Base-by-base conservation (phyloP, 2,329 filamentous ascomycete species). In the Phyllosticta ampelicida region DNA sequence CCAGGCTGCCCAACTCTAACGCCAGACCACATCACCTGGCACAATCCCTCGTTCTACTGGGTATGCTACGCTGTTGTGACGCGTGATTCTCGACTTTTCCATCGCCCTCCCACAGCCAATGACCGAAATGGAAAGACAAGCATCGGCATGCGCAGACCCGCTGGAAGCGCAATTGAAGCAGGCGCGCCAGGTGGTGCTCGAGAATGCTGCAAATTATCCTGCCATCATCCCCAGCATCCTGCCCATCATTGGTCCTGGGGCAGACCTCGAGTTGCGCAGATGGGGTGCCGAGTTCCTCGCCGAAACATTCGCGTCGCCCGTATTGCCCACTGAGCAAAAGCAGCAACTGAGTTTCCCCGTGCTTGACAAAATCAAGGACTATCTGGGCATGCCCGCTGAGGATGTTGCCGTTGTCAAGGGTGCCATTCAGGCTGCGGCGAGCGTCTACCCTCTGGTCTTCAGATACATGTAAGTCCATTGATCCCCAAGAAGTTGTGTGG, bases 241-340 rank as follows among this genome's bases (percentile, higher is more conserved):
- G n/a, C 90, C 91, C 58, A 91, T 97, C 67, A 88, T 96, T 72
- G 85, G 86, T 61, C 81, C 89, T 62, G 81, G 83, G 52, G 66
- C 70, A 51, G 66, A 63, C 61, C 75, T 96, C 59, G 89, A 95
- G 73, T 77, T 97, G 67, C 87, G 90, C 73, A 80, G 91, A 86
- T 99, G 94, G 94, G 94, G 92, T 23, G 86, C 91, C 62, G 91
- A 96, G 61, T 99, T 99, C 69, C 79, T 99, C 50, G 90, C 92
- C 59, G 94, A 99, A 77, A 90, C 91, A 2, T 97, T 99, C 75
- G 87, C 94, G 59, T 95, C 89, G 61, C 94, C 95, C n/a, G 84
- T 87, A 20, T 79, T 97, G 66, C 77, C 86, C 19, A 78, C 83
- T 60, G 80, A 86, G 55, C 85, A 88, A 71, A 99, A 97, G 78